Evolutionary conservation across 192 early-diverging fungal genomes (phyloP).

Genomic region (Podila clonocystis): DNA sequence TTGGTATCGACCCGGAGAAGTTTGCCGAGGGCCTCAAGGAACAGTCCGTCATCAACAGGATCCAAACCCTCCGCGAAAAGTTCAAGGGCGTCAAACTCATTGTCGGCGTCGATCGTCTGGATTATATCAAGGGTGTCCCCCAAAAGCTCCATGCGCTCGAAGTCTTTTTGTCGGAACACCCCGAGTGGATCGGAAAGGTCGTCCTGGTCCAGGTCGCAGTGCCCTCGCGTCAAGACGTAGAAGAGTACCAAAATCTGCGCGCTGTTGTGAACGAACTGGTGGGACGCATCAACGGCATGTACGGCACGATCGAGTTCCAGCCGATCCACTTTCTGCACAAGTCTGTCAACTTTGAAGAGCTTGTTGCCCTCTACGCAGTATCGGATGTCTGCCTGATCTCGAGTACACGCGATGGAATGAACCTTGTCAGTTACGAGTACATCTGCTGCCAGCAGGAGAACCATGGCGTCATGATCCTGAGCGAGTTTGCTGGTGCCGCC

Average conservation of each 20-base stretch:
- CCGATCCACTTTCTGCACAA: slow-evolving; percentile 99
- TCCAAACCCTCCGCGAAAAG: slow-evolving; percentile 80
- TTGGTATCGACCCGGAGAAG: slow-evolving; percentile 97
- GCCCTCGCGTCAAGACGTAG: slow-evolving; percentile 97
- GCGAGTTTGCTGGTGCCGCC: slow-evolving; percentile 99
- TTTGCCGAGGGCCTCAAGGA: slow-evolving; percentile 88
- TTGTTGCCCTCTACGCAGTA: slow-evolving; percentile 95
- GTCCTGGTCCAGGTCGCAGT: slow-evolving; percentile 98
- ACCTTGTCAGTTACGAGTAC: slow-evolving; percentile 99
- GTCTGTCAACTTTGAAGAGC: slow-evolving; percentile 93
- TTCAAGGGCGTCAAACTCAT: slow-evolving; percentile 92
- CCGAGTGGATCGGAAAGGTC: slow-evolving; percentile 93
- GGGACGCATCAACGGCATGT: slow-evolving; percentile 97
- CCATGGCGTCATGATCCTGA: slow-evolving; percentile 96
- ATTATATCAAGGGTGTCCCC: slow-evolving; percentile 99
- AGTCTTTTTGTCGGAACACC: slow-evolving; percentile 87
- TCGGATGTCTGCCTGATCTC: slow-evolving; percentile 97
- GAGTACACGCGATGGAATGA: slow-evolving; percentile 99
- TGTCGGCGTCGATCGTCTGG: slow-evolving; percentile 97
- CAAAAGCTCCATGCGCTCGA: slow-evolving; percentile 98
- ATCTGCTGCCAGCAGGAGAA: slow-evolving; percentile 91
- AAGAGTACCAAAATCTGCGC: slow-evolving; percentile 97
- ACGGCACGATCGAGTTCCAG: slow-evolving; percentile 95
- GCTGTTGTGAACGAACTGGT: slow-evolving; percentile 97
- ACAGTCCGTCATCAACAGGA: slow-evolving; percentile 73